Percentiles rank a stretch among this genome's conserved stretches.
phyloP scores from a whole-genome alignment of 345 rosid genomes.

The Dimocarpus longan region DNA sequence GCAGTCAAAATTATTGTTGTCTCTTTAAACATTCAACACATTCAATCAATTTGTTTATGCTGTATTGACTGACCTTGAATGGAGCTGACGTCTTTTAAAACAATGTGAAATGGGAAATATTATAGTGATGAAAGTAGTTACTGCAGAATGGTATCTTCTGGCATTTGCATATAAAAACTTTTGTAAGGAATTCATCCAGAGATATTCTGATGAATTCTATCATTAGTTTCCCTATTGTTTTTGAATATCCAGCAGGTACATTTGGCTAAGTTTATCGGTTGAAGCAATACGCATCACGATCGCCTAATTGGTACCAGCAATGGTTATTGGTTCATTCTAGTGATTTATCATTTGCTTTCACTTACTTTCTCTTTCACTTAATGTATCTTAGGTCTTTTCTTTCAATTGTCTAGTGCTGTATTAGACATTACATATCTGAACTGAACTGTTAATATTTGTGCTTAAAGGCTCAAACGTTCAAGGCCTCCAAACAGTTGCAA shows the following conservation, averaged over 20 bases:
- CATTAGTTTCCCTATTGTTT: background rate
- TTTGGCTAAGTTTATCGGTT: background rate
- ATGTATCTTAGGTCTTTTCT: background rate
- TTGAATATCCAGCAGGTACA: background rate
- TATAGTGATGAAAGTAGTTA: background rate
- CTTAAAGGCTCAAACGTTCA: conserved; percentile 86
- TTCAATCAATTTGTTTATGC: background rate
- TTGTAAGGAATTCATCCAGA: background rate
- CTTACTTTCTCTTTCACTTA: background rate
- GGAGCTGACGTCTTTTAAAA: background rate
- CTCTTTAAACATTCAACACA: background rate
- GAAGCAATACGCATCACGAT: background rate
- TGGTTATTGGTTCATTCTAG: background rate
- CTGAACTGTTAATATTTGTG: conserved; percentile 23
- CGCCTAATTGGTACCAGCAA: background rate
- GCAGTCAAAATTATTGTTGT: background rate
- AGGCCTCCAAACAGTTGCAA: conserved; percentile 89
- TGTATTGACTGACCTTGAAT: background rate
- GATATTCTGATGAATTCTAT: background rate
- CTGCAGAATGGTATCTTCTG: background rate
- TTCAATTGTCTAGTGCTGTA: background rate
- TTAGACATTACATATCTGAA: background rate
- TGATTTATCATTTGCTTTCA: background rate
- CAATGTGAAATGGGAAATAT: background rate
- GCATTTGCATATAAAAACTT: background rate